Evolutionary conservation across 164 flowering plant species (phyloP).

Genomic region (Sedum album): DNA sequence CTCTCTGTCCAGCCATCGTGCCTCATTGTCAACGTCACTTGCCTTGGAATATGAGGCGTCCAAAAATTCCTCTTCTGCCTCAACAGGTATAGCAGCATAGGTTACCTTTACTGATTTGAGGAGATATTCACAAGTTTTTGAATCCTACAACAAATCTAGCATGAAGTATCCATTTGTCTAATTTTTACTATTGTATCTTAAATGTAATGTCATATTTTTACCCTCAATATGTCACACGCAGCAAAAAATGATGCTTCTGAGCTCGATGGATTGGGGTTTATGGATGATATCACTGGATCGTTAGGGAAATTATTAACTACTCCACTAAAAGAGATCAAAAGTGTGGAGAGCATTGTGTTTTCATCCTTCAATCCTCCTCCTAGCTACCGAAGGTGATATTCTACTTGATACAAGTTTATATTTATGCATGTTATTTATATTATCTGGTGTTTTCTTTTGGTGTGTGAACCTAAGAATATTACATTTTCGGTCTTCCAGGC

Average conservation of each 20-base stretch:
- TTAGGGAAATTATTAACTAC: constrained; percentile 50
- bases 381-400: constrained; percentile 69
- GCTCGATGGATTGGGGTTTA: constrained; percentile 84
- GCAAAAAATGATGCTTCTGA: constrained; percentile 60
- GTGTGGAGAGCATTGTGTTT: constrained; percentile 80
- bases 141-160: neutral
- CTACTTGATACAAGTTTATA: neutral
- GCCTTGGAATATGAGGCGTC: constrained; percentile 69
- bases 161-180: neutral
- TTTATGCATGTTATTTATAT: neutral
- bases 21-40: constrained; percentile 84
- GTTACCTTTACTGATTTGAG: neutral
- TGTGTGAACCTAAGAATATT: neutral
- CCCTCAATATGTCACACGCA: constrained; percentile 21
- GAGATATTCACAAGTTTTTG: neutral
- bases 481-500: constrained; percentile 40
- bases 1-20: constrained; percentile 70
- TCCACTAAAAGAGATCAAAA: constrained; percentile 59
- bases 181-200: neutral
- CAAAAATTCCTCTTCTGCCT: constrained; percentile 38
- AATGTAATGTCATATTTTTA: neutral
- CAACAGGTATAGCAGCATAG: constrained; percentile 23
- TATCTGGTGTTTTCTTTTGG: neutral
- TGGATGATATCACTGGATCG: constrained; percentile 82
- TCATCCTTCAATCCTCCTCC: constrained; percentile 98